Percentiles rank a stretch among this genome's conserved stretches.
phyloP scores from a whole-genome alignment of 495 filamentous ascomycete genomes.

The Lentithecium fluviatile region DNA sequence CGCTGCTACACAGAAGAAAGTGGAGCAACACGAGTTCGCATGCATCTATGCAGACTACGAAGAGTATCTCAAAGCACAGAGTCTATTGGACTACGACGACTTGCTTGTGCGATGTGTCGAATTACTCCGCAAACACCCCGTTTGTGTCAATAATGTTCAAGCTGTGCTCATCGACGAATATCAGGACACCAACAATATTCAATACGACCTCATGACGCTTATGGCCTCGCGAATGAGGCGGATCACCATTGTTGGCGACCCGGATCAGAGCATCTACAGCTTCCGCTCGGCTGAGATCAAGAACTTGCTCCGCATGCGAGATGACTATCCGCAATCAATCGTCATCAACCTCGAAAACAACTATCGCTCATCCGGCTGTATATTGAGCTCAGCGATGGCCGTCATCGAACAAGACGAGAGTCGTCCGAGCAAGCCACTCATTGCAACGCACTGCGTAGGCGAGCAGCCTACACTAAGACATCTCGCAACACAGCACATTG shows the following conservation, averaged over 20 bases:
- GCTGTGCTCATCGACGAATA: conserved; percentile 96
- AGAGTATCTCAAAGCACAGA: conserved; percentile 66
- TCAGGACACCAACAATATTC: conserved; percentile 93
- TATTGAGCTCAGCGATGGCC: conserved; percentile 74
- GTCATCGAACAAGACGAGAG: conserved; percentile 90
- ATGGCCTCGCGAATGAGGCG: conserved; percentile 69
- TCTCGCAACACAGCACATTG: conserved; percentile 66
- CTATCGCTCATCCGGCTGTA: conserved; percentile 90
- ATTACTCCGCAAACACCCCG: conserved; percentile 70
- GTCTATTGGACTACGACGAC: conserved; percentile 94
- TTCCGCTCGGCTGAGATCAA: conserved; percentile 96
- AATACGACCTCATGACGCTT: conserved; percentile 92
- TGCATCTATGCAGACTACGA: conserved; percentile 79
- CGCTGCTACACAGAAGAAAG: conserved; percentile 48
- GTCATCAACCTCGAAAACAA: conserved; percentile 91
- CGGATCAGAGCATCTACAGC: conserved; percentile 97
- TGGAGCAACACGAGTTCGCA: conserved; percentile 72
- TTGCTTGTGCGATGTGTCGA: conserved; percentile 81
- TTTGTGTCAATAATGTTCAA: conserved; percentile 89
- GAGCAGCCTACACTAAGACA: conserved; percentile 80
- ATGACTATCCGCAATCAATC: conserved; percentile 71
- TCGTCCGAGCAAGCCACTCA: conserved; percentile 73
- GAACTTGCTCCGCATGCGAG: conserved; percentile 78
- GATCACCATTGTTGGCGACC: conserved; percentile 95
- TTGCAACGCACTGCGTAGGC: conserved; percentile 77